These are phyloP conservation scores for Talaromyces sp. DNA, from an alignment of 2,329 filamentous ascomycete genomes.

Conservation along the genomic window DNA sequence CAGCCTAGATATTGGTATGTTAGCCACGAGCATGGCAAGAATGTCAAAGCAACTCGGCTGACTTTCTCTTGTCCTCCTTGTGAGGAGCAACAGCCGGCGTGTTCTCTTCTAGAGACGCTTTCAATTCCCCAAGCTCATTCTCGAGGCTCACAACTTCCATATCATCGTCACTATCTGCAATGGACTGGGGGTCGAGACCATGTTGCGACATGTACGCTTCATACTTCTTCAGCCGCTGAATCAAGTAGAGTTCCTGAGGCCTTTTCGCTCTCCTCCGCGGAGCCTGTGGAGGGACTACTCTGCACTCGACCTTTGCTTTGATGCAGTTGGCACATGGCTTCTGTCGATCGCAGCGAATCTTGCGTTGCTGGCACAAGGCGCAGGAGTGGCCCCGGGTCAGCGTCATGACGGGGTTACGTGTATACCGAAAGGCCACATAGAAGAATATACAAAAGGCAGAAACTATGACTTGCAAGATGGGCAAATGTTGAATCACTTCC, in stretches of 20 bases:
- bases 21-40: background rate
- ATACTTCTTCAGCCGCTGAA: constrained; percentile 62
- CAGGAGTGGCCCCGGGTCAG: constrained; percentile 42
- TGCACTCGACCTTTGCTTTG: constrained; percentile 56
- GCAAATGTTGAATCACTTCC: background rate
- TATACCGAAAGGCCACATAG: background rate
- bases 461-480: no score
- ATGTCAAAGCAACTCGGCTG: background rate
- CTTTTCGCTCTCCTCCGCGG: constrained; percentile 52
- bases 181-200: constrained; percentile 60
- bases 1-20: constrained; percentile 1
- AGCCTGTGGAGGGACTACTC: constrained; percentile 36
- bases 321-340: constrained; percentile 66
- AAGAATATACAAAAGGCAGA: background rate
- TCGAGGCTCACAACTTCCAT: background rate
- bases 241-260: constrained; percentile 61
- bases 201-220: constrained; percentile 60
- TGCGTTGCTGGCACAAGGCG: constrained; percentile 67
- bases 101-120: background rate
- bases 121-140: background rate
- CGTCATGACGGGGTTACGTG: background rate
- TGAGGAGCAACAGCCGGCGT: background rate
- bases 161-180: constrained; percentile 29
- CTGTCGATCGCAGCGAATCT: constrained; percentile 66
- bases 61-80: background rate